Conservation (phyloP, 2,329 filamentous ascomycete genomes). For the Beauveria australis region DNA sequence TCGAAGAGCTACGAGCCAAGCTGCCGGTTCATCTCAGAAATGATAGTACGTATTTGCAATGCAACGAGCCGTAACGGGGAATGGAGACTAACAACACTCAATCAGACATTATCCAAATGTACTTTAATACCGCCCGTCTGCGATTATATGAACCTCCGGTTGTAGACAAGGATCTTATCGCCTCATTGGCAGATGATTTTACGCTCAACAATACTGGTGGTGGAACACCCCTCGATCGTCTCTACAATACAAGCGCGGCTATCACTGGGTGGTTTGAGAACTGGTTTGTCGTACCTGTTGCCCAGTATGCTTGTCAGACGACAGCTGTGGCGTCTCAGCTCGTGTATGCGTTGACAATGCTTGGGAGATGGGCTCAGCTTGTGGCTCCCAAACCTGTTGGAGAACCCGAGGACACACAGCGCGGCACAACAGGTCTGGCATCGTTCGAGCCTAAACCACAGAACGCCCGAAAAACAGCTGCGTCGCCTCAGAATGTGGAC, state of each 20-base stretch:
- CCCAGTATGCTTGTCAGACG: slow-evolving; percentile 36
- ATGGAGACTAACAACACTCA: background rate
- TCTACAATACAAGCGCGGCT: slow-evolving; percentile 41
- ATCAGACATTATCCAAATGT: slow-evolving; percentile 30
- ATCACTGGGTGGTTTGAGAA: slow-evolving; percentile 41
- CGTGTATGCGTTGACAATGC: slow-evolving; percentile 41
- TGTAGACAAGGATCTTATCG: slow-evolving; percentile 32
- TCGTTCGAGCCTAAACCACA: slow-evolving; percentile 9
- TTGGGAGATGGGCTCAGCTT: slow-evolving; percentile 43
- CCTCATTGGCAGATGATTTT: slow-evolving; percentile 35
- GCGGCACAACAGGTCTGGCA: background rate
- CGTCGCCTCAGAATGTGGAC: background rate
- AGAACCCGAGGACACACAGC: background rate
- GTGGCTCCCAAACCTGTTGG: slow-evolving; percentile 27
- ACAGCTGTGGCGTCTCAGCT: slow-evolving; percentile 37
- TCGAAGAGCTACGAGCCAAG: slow-evolving; percentile 31
- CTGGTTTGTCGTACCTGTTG: slow-evolving; percentile 36
- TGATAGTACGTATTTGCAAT: slow-evolving; percentile 30
- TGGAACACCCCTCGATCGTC: slow-evolving; percentile 37
- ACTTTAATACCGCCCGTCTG: slow-evolving; percentile 32
- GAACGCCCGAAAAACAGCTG: background rate
- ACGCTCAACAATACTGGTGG: slow-evolving; percentile 27
- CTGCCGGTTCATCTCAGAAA: slow-evolving; percentile 27
- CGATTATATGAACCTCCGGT: slow-evolving; percentile 41
- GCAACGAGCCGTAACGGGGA: no score